Evolutionary conservation across 768 basidiomycete species (phyloP), one percentile per base, ranked within the genome.

Genomic region (Russula sp.): DNA sequence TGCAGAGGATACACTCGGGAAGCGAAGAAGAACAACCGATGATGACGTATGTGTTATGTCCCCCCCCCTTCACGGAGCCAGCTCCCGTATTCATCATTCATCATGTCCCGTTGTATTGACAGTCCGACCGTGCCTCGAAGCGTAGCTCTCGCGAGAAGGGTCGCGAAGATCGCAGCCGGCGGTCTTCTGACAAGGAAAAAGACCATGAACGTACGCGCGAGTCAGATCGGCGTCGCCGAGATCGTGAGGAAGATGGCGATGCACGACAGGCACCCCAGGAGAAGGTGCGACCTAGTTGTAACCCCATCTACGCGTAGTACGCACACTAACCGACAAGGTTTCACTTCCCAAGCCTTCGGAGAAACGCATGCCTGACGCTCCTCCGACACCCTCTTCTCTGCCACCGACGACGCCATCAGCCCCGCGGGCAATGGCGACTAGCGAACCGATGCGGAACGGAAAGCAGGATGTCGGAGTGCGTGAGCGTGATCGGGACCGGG

Each of bases 41-140:
- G 90, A 92, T 58, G 89, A 92, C 69, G 89, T 91, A 70, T 71
- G 85, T 76, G 6, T 40, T 44, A 27, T 27, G 27, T 27, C 27
- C 27, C 53, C 27, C n/a, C 45, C 13, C 5, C 34, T 61, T 37
- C 16, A n/a, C 11, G 37, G 14, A 42, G 27, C 39, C 32, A 57
- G 22, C 42, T 51, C 18, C n/a, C 48, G 11, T 49, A 44, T 32
- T 55, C 35, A 50, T 32, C 22, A 42, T 39, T 64, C 40, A 62
- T 53, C 3, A 20, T 55, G 14, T 51, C 47, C 9, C 32, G 53
- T 61, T 50, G 6, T 51, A 32, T 58, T 54, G 63, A 45, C 71
- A 91, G 88, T 75, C 83, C 64, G 90, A 92, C 56, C 83, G 90
- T 67, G 79, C 80, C 39, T 81, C 85, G n/a, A 92, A 92, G 73